Conservation (phyloP, 2,329 filamentous ascomycete species). For the Aspergillus ochraceus region DNA sequence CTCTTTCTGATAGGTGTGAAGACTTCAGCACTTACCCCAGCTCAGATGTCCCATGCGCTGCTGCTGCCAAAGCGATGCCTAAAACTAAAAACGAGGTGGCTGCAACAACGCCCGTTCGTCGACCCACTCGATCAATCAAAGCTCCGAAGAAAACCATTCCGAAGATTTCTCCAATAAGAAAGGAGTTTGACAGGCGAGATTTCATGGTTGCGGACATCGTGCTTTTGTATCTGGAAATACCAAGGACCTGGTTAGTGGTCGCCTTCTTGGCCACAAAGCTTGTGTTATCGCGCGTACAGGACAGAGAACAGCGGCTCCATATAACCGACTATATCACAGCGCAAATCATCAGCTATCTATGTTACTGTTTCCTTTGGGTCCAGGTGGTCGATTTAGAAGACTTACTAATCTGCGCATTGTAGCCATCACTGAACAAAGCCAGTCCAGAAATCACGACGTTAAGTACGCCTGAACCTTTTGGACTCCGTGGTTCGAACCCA, state of each 20-base stretch:
- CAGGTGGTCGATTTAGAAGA: not conserved
- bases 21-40: conserved; percentile 25
- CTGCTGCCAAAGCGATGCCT: conserved; percentile 50
- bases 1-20: no score
- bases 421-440: conserved; percentile 40
- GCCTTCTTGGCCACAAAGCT: conserved; percentile 7
- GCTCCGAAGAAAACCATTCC: conserved; percentile 58
- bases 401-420: conserved; percentile 39
- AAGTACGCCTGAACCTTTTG: conserved; percentile 26
- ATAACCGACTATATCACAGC: conserved; percentile 24
- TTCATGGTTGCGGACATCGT: conserved; percentile 43
- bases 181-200: conserved; percentile 56
- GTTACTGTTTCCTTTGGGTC: not conserved
- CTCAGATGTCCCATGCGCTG: conserved; percentile 42
- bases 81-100: conserved; percentile 51
- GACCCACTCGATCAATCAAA: conserved; percentile 52
- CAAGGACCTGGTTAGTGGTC: conserved; percentile 6
- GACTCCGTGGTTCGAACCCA: not conserved
- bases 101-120: conserved; percentile 49
- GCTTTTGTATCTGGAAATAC: conserved; percentile 27
- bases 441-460: conserved; percentile 39
- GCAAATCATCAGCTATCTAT: not conserved
- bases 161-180: conserved; percentile 57
- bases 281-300: conserved; percentile 19
- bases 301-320: conserved; percentile 38